A percentile compares a stretch with the other conserved stretches of the same genome.
Evolutionary conservation across 1,284 basidiomycete species (phyloP).

Genomic region (Prillingera fragicola): DNA sequence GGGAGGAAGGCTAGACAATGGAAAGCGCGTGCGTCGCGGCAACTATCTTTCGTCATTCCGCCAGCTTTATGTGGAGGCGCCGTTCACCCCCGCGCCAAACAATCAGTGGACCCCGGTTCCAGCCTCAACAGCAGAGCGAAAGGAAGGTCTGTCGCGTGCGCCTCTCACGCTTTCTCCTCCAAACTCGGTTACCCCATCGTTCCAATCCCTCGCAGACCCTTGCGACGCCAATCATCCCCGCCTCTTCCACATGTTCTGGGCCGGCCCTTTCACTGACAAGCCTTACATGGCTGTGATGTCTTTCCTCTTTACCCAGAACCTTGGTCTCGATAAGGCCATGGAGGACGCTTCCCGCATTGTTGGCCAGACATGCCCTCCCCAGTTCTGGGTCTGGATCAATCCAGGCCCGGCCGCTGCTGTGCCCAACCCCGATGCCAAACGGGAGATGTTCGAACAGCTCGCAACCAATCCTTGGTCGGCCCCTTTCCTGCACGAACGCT

Average conservation of each 20-base stretch:
- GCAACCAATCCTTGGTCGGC: conserved; percentile 74
- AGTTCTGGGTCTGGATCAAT: conserved; percentile 87
- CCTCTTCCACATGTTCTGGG: conserved; percentile 81
- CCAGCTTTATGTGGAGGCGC: conserved; percentile 53
- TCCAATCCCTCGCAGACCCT: conserved; percentile 46
- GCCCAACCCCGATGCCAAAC: conserved; percentile 63
- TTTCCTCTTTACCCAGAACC: conserved; percentile 74
- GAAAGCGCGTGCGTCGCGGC: conserved; percentile 56
- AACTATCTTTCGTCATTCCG: conserved; percentile 58
- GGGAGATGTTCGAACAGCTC: conserved; percentile 63
- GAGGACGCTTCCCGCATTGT: conserved; percentile 24
- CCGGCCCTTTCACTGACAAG: conserved; percentile 75
- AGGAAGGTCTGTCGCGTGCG: conserved; percentile 28
- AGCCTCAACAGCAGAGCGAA: no score
- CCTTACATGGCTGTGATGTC: conserved; percentile 72
- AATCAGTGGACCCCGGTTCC: conserved; percentile 10
- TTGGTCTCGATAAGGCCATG: conserved; percentile 56
- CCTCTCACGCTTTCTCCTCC: conserved; percentile 38
- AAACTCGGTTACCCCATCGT: conserved; percentile 23
- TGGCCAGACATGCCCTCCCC: conserved; percentile 58
- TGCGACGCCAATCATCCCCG: conserved; percentile 68
- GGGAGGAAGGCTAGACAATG: conserved; percentile 62
- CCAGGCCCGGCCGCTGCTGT: conserved; percentile 61
- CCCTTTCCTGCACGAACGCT: conserved; percentile 73
- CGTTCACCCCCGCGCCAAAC: conserved; percentile 1